A percentile compares a stretch with the other conserved stretches of the same genome.
phyloP scores from a whole-genome alignment of 129 eudicot species.

The Cynara cardunculus region DNA sequence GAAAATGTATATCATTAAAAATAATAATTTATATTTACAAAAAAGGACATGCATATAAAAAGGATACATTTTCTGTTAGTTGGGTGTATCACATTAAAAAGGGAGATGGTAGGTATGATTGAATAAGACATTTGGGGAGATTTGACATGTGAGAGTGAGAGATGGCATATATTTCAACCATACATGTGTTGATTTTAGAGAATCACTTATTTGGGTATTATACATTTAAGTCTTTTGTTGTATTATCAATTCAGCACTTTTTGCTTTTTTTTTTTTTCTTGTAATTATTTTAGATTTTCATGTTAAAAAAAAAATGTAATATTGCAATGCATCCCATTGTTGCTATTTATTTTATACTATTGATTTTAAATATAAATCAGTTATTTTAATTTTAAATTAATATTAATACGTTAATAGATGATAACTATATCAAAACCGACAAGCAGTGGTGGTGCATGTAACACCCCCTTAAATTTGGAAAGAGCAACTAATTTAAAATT shows the following conservation, averaged over 20 bases:
- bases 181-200: slow-evolving; percentile 8
- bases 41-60: background rate
- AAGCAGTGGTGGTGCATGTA: background rate
- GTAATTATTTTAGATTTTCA: no score
- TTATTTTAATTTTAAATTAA: no score
- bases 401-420: background rate
- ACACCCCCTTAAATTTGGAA: no score
- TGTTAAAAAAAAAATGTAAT: background rate
- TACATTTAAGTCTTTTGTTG: background rate
- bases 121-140: slow-evolving; percentile 16
- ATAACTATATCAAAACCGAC: background rate
- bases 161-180: background rate
- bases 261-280: background rate
- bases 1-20: background rate
- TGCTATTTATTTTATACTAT: background rate
- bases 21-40: background rate
- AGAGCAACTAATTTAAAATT: no score
- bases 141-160: slow-evolving; percentile 8
- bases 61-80: background rate
- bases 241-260: background rate
- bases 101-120: background rate
- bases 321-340: background rate
- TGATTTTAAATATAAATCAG: background rate
- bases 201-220: background rate
- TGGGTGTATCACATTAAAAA: background rate